phyloP scores from a whole-genome alignment of 2,329 filamentous ascomycete genomes.

The Blumeria hordei region DNA sequence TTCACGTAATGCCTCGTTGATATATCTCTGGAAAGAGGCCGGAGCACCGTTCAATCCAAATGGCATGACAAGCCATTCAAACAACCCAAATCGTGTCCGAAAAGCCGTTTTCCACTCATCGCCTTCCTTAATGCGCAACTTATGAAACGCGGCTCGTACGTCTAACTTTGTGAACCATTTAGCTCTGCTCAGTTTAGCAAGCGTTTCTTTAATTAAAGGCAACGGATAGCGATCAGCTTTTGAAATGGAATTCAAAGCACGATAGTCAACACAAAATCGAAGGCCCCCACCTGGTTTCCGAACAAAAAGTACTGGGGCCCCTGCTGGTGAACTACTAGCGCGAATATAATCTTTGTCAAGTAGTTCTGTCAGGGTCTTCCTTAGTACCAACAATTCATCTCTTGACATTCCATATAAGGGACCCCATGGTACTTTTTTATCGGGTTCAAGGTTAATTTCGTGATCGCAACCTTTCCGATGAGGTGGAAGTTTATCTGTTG shows the following conservation, averaged over 20 bases:
- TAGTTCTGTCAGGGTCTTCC: background rate
- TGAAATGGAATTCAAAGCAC: background rate
- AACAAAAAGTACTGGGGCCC: background rate
- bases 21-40: constrained; percentile 1
- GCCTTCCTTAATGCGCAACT: background rate
- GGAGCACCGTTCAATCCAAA: constrained; percentile 2
- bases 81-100: background rate
- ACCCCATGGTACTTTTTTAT: background rate
- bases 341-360: background rate
- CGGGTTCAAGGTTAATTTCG: background rate
- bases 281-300: background rate
- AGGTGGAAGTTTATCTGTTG: background rate
- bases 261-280: background rate
- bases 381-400: background rate
- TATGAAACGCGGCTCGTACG: background rate
- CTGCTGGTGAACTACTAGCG: background rate
- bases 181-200: background rate
- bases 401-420: background rate
- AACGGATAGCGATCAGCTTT: background rate
- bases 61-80: constrained; percentile 1
- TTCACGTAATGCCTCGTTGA: background rate
- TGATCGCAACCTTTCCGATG: background rate
- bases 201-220: constrained; percentile 1
- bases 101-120: background rate
- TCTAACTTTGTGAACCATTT: constrained; percentile 1